Percentiles rank a stretch among this genome's conserved stretches.
These are phyloP conservation scores for Pseudogymnoascus sp. DNA, from an alignment of 2,329 filamentous ascomycete species.

Conservation along the genomic window DNA sequence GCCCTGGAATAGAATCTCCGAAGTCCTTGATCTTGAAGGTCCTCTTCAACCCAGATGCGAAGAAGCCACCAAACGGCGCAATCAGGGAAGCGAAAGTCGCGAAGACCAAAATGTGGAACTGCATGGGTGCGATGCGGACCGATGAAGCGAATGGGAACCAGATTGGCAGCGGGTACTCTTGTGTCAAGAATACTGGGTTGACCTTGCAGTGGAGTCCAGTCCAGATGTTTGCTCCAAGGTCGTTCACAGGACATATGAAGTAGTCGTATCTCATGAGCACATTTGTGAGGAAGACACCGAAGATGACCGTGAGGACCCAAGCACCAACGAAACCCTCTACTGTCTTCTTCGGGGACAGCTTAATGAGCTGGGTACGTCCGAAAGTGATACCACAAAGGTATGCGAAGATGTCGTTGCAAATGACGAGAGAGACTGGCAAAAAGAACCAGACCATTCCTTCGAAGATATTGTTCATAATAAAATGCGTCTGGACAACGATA, in stretches of 20 bases:
- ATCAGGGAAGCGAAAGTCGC: constrained; percentile 94
- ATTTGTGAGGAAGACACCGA: constrained; percentile 74
- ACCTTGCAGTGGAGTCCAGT: constrained; percentile 83
- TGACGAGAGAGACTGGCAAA: constrained; percentile 86
- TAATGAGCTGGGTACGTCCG: constrained; percentile 92
- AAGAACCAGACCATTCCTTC: constrained; percentile 99
- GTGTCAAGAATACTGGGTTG: constrained; percentile 84
- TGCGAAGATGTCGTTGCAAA: constrained; percentile 97
- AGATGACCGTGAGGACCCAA: constrained; percentile 90
- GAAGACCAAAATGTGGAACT: constrained; percentile 84
- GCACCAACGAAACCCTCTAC: constrained; percentile 95
- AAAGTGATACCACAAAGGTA: constrained; percentile 98
- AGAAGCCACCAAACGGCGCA: constrained; percentile 96
- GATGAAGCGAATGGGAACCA: constrained; percentile 66
- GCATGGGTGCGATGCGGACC: constrained; percentile 76
- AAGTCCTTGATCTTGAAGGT: constrained; percentile 99
- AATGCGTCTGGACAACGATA: constrained; percentile 95
- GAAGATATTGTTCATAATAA: constrained; percentile 99
- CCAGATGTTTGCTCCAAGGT: constrained; percentile 88
- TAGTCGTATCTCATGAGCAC: constrained; percentile 86
- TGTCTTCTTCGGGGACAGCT: constrained; percentile 97
- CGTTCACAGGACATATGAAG: constrained; percentile 96
- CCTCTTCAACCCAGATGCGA: constrained; percentile 92
- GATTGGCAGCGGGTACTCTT: constrained; percentile 64
- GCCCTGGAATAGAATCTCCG: constrained; percentile 93